A percentile compares a stretch with the other conserved stretches of the same genome.
phyloP scores from a whole-genome alignment of 2,329 filamentous ascomycete species.

The Nemania sp. region DNA sequence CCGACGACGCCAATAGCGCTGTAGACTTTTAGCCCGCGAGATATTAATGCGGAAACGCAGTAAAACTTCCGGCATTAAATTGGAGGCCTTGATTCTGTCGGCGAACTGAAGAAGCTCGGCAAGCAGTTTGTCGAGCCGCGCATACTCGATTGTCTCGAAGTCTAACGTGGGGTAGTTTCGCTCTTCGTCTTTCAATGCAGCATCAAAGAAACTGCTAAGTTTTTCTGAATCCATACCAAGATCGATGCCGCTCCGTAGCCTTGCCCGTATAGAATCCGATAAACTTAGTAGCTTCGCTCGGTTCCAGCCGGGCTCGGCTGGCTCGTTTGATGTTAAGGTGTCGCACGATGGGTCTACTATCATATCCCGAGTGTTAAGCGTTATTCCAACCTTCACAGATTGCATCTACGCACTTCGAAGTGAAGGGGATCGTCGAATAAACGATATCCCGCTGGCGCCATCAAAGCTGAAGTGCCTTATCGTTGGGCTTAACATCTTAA shows the following conservation, averaged over 20 bases:
- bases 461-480: constrained; percentile 38
- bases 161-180: constrained; percentile 40
- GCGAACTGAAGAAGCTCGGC: constrained; percentile 47
- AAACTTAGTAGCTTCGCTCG: constrained; percentile 41
- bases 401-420: constrained; percentile 29
- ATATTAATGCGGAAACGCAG: constrained; percentile 42
- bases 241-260: constrained; percentile 38
- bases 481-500: constrained; percentile 37
- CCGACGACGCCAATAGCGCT: constrained; percentile 48
- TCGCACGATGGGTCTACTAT: constrained; percentile 23
- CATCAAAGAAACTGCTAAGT: constrained; percentile 46
- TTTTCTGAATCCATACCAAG: constrained; percentile 42
- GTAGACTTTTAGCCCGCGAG: constrained; percentile 44
- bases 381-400: neutral
- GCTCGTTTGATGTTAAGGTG: constrained; percentile 25
- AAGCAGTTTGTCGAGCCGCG: constrained; percentile 43
- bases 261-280: constrained; percentile 47
- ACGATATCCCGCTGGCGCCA: constrained; percentile 27
- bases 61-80: constrained; percentile 34
- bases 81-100: constrained; percentile 43
- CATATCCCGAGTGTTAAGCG: constrained; percentile 4
- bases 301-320: constrained; percentile 29
- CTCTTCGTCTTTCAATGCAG: constrained; percentile 45
- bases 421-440: constrained; percentile 29
- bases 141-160: constrained; percentile 45